Base-by-base conservation (phyloP, 768 basidiomycete genomes). In the Suillus clintonianus region DNA sequence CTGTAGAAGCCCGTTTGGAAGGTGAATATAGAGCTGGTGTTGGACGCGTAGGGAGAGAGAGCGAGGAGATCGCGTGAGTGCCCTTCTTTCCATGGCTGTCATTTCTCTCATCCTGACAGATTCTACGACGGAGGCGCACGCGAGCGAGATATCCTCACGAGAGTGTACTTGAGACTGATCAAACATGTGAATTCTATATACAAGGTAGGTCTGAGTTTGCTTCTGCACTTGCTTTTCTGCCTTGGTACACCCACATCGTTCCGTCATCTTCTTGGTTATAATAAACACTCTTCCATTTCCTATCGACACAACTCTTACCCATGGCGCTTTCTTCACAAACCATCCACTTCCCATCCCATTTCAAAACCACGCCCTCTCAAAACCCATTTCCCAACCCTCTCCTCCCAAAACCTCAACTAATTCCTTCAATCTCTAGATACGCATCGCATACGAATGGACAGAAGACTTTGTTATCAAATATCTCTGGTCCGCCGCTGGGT, bases 391-490 rank as follows among this genome's bases (percentile, higher is more conserved):
- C 3, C 22, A 48, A 5, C 3, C 0, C n/a, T n/a, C n/a, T n/a
- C 13, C 22, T 54, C 13, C 14, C 19, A 13, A 22, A 34, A 10
- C 8, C 30, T 48, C 34, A 42, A 54, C 36, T 56, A 24, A 60
- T 37, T 32, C 41, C 6, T 50, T 5, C 42, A 34, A n/a, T n/a
- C n/a, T n/a, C n/a, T 64, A 93, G 91, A 92, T 94, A 59, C 89
- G 94, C 17, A 93, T 96, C 54, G 90, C 90, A 2, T 96, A 94
- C 70, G 93, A 89, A 78, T 97, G 92, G 95, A 97, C 93, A 0
- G 96, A 97, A 72, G 96, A 97, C 78, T 95, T 94, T 68, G 91
- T 97, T 22, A 95, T 97, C 82, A 97, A 97, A 75, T 98, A 97
- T 74, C 79, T 93, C 10, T 97, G 95, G 96, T 94, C 92, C 11